Percentiles rank a stretch among this genome's conserved stretches.
These are phyloP conservation scores for Mallotus japonicus DNA, from an alignment of 441 rosid species.

Conservation along the genomic window DNA sequence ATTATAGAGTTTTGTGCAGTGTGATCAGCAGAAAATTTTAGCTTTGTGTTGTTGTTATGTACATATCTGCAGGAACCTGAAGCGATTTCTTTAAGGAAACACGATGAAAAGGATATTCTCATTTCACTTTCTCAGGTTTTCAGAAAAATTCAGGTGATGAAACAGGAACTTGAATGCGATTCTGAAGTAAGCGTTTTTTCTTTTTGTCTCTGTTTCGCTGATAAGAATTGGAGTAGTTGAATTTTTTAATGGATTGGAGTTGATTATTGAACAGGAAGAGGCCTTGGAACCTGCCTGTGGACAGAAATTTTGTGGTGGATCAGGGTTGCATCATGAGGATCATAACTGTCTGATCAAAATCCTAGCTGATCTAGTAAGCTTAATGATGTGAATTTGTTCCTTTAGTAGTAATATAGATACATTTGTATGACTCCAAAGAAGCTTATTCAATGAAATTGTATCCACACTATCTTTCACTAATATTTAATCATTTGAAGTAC, in stretches of 20 bases:
- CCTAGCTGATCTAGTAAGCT: slow-evolving; percentile 52
- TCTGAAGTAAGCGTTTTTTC: slow-evolving; percentile 26
- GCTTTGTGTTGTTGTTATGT: too few species aligned
- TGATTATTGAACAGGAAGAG: slow-evolving; percentile 25
- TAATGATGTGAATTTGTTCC: too few species aligned
- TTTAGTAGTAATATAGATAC: too few species aligned
- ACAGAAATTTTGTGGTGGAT: slow-evolving; percentile 9
- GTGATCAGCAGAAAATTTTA: too few species aligned
- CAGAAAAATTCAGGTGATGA: slow-evolving; percentile 51
- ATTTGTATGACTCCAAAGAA: too few species aligned
- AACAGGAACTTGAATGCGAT: slow-evolving; percentile 24
- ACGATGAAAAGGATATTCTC: slow-evolving; percentile 47
- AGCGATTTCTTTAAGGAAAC: slow-evolving; percentile 28
- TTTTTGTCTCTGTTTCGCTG: not conserved
- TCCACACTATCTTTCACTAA: too few species aligned
- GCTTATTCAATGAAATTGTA: too few species aligned
- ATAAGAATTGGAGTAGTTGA: not conserved
- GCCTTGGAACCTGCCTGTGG: too few species aligned
- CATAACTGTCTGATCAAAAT: slow-evolving; percentile 35
- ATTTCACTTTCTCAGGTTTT: slow-evolving; percentile 55
- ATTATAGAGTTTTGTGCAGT: not conserved
- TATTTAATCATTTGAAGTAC: too few species aligned
- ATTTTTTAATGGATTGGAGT: not conserved
- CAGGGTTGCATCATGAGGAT: slow-evolving; percentile 24
- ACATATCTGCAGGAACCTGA: slow-evolving; percentile 32